These are phyloP conservation scores for Beauveria rudraprayagi DNA, from an alignment of 2,329 filamentous ascomycete genomes.

Conservation along the genomic window DNA sequence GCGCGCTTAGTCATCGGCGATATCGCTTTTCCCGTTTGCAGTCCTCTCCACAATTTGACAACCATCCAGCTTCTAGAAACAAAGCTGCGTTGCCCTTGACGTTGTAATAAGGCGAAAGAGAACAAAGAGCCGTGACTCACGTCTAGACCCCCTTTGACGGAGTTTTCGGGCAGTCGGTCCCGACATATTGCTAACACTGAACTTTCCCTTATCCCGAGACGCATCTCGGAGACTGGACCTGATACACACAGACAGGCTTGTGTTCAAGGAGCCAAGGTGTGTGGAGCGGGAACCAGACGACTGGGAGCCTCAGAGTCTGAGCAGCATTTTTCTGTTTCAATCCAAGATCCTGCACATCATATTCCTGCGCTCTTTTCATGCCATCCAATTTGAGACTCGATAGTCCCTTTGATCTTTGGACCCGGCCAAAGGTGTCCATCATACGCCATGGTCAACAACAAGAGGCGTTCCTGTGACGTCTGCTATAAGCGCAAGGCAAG, in stretches of 20 bases:
- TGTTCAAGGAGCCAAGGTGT: neutral
- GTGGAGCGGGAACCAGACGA: neutral
- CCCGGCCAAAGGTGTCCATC: neutral
- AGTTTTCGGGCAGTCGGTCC: neutral
- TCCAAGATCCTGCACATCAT: neutral
- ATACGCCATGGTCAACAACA: conserved; percentile 4
- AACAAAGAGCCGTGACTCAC: neutral
- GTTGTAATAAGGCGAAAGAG: neutral
- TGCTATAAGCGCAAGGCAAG: conserved; percentile 41
- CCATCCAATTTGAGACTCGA: neutral
- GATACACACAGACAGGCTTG: too few species aligned
- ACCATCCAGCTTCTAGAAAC: neutral
- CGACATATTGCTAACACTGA: neutral
- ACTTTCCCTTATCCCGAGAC: neutral
- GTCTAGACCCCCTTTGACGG: neutral
- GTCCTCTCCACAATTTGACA: neutral
- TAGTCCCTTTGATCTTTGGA: too few species aligned
- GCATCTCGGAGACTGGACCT: neutral
- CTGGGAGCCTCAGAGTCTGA: neutral
- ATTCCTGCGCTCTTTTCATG: neutral
- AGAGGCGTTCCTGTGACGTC: conserved; percentile 35
- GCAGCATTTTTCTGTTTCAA: neutral
- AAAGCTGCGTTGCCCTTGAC: neutral
- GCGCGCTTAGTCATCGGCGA: conserved; percentile 5
- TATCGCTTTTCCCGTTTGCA: neutral